Base-by-base conservation (phyloP, 202 grass and related monocot genomes). In the Panicum virgatum region DNA sequence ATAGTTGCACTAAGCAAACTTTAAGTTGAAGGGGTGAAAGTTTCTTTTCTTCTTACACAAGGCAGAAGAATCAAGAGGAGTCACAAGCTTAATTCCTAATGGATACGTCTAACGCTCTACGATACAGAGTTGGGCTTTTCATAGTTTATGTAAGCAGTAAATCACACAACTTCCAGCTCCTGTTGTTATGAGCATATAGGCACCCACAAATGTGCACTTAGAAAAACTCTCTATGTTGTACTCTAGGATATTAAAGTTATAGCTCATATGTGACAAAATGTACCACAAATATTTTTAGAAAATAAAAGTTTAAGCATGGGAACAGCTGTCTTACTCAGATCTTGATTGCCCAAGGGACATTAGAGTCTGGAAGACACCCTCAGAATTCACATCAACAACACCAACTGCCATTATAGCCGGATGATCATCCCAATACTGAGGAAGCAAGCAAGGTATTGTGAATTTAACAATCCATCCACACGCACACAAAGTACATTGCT, bases 391-490 rank as follows among this genome's bases (percentile, higher is more conserved):
- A 79, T 99, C 93, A 82, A 99, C 96, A 62, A 93, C 87, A 79
- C 96, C 96, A 62, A 99, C 96, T 68, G 93, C 91, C 93, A 96
- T 96, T 92, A 99, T 92, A 83, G 96, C 96, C 0, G 96, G 96
- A 85, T 99, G 96, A 86, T 94, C 93, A 87, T 96, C 85, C 96
- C 93, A 92, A 75, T 90, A 87, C 96, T 96, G 81, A 83, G 12
- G 15, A 85, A 88, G 81, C 32, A 51, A 69, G 65, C 1, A 85
- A 71, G 36, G 47, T 40, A 87, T 48, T 32, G 73, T 72, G 45
- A 86, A 78, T 78, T 72, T 38, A 30, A 77, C 47, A 74, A 43
- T 7, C 50, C 50, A 70, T 72, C 72, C 63, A 78, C 51, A 50
- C 1, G 70, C 62, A 44, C 8, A 57, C 57, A 81, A 40, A 69